Percentiles rank a stretch among this genome's conserved stretches.
Conservation (phyloP, 306 rosid genomes). For the Vachellia pachyceras region DNA sequence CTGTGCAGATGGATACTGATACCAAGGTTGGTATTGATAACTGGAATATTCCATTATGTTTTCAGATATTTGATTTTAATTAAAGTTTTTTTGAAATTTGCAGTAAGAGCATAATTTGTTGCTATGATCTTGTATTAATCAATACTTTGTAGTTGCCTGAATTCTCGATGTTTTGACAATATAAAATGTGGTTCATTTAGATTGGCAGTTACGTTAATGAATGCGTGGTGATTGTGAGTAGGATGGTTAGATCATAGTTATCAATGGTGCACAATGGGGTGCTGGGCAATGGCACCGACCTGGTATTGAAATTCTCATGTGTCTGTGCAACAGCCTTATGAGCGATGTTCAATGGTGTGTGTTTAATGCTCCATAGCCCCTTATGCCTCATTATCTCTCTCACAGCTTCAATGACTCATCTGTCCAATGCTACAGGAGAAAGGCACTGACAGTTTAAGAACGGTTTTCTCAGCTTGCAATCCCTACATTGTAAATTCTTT, state of each 20-base stretch:
- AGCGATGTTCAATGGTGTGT: not conserved
- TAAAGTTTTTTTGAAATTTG: not conserved
- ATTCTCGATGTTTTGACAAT: constrained; percentile 1
- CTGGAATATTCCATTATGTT: not conserved
- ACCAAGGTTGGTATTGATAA: constrained; percentile 56
- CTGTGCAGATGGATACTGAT: constrained; percentile 88
- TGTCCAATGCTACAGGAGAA: not conserved
- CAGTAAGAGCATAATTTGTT: not conserved
- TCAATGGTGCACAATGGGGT: not conserved
- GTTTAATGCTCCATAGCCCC: not conserved
- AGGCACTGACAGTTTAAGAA: not conserved
- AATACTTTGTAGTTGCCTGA: not conserved
- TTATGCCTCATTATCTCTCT: not conserved
- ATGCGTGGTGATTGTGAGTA: not conserved
- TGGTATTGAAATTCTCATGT: not conserved
- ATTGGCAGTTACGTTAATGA: not conserved
- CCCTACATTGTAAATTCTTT: not conserved
- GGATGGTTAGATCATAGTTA: not conserved
- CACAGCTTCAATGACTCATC: not conserved
- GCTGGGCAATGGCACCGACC: not conserved
- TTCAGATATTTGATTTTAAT: not conserved
- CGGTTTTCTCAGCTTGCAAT: not conserved
- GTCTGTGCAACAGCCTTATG: not conserved
- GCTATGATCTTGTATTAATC: not conserved
- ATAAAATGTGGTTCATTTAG: not conserved